Evolutionary conservation across 73 alveolate genomes (phyloP).

Genomic region (Tetrahymena elliotti): DNA sequence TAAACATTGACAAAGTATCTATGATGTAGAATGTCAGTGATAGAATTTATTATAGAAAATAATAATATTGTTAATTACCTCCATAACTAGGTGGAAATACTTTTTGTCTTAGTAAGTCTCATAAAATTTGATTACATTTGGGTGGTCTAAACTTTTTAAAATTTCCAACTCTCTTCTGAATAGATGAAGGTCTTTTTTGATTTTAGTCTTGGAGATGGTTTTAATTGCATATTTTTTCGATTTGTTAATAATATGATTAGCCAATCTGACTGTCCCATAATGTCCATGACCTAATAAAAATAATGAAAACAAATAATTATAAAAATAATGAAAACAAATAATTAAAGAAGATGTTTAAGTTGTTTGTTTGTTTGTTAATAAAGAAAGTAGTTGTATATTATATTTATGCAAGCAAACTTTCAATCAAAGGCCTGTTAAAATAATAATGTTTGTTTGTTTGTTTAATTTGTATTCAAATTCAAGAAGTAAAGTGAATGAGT

Average conservation of each 20-base stretch:
- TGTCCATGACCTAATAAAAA: background rate
- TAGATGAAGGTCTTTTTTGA: constrained; percentile 53
- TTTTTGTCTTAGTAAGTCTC: constrained; percentile 79
- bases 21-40: background rate
- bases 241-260: background rate
- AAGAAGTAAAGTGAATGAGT: background rate
- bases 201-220: constrained; percentile 36
- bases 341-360: background rate
- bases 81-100: constrained; percentile 88
- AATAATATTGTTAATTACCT: background rate
- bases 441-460: background rate
- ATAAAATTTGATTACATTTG: constrained; percentile 77
- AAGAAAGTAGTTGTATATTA: background rate
- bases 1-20: no score
- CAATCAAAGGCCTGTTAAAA: background rate
- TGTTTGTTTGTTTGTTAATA: no score
- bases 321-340: background rate
- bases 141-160: constrained; percentile 74
- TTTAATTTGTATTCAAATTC: background rate
- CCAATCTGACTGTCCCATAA: background rate
- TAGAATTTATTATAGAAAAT: background rate
- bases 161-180: constrained; percentile 75
- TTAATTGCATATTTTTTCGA: constrained; percentile 6
- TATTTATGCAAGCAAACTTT: background rate
- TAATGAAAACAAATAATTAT: background rate